Evolutionary conservation across 2,329 filamentous ascomycete species (phyloP).

Genomic region (Ustulina deusta): DNA sequence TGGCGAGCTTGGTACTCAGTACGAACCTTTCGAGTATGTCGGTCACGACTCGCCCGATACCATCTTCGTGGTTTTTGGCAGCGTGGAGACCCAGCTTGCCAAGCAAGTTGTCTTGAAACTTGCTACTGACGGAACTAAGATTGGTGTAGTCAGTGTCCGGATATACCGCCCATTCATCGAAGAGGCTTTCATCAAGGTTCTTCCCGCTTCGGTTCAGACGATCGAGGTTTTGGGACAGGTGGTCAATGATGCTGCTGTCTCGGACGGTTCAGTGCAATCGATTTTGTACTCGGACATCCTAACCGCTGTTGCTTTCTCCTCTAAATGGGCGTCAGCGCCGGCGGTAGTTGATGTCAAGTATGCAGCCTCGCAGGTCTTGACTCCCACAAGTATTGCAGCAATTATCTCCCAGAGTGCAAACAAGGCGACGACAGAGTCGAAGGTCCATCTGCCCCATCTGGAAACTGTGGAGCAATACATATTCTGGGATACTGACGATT

Average conservation of each 20-base stretch:
- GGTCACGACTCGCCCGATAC: slow-evolving; percentile 83
- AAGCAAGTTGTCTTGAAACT: slow-evolving; percentile 82
- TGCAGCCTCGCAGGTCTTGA: slow-evolving; percentile 71
- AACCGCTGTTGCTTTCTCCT: slow-evolving; percentile 83
- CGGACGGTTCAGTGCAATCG: slow-evolving; percentile 83
- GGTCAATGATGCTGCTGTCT: slow-evolving; percentile 75
- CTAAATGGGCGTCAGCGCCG: slow-evolving; percentile 71
- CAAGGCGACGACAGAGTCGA: slow-evolving; percentile 65
- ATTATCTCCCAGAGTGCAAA: slow-evolving; percentile 63
- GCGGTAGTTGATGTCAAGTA: slow-evolving; percentile 90
- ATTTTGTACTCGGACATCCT: slow-evolving; percentile 91
- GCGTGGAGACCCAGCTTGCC: slow-evolving; percentile 86
- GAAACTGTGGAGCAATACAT: slow-evolving; percentile 82
- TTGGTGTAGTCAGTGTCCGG: slow-evolving; percentile 91
- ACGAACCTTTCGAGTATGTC: slow-evolving; percentile 92
- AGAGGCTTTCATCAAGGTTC: slow-evolving; percentile 86
- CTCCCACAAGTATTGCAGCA: slow-evolving; percentile 65
- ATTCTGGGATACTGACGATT: slow-evolving; percentile 92
- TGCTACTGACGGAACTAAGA: slow-evolving; percentile 76
- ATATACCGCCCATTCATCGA: slow-evolving; percentile 96
- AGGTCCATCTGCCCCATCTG: slow-evolving; percentile 55
- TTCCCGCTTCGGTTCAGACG: slow-evolving; percentile 80
- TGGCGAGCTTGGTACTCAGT: slow-evolving; percentile 91
- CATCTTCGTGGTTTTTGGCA: slow-evolving; percentile 93
- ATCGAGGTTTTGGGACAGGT: slow-evolving; percentile 94